Percentiles rank a stretch among this genome's conserved stretches.
Conservation (phyloP, 2,329 filamentous ascomycete species). For the Cladosporium sp. region DNA sequence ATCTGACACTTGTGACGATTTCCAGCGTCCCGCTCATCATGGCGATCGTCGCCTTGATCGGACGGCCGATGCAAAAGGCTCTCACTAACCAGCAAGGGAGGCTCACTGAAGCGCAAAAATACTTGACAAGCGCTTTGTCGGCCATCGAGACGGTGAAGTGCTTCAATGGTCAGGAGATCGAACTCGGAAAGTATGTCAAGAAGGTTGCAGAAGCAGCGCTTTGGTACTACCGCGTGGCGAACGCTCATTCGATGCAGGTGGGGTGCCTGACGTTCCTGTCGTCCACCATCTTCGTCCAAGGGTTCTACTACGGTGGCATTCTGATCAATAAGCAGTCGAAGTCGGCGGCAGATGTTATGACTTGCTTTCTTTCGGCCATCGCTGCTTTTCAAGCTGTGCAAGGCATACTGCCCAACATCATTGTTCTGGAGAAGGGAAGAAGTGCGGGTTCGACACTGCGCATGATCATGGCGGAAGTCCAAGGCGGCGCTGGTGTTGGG, state of each 20-base stretch:
- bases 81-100: conserved; percentile 69
- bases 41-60: conserved; percentile 60
- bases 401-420: conserved; percentile 71
- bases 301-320: conserved; percentile 82
- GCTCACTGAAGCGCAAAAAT: conserved; percentile 70
- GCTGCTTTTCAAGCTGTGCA: conserved; percentile 75
- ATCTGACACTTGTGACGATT: conserved; percentile 76
- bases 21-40: conserved; percentile 70
- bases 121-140: conserved; percentile 66
- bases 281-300: conserved; percentile 77
- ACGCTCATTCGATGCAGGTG: conserved; percentile 69
- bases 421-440: conserved; percentile 77
- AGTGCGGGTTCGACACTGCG: conserved; percentile 67
- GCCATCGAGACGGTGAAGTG: conserved; percentile 85
- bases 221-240: conserved; percentile 68
- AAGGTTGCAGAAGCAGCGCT: conserved; percentile 60
- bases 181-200: conserved; percentile 64
- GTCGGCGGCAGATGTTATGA: conserved; percentile 68
- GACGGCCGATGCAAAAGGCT: conserved; percentile 61
- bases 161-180: conserved; percentile 73
- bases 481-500: conserved; percentile 24
- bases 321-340: conserved; percentile 63
- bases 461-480: conserved; percentile 41
- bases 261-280: conserved; percentile 73
- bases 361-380: conserved; percentile 81